A percentile compares a stretch with the other conserved stretches of the same genome.
Conservation (phyloP, 2,329 filamentous ascomycete genomes). For the Waltergamsia citrina region DNA sequence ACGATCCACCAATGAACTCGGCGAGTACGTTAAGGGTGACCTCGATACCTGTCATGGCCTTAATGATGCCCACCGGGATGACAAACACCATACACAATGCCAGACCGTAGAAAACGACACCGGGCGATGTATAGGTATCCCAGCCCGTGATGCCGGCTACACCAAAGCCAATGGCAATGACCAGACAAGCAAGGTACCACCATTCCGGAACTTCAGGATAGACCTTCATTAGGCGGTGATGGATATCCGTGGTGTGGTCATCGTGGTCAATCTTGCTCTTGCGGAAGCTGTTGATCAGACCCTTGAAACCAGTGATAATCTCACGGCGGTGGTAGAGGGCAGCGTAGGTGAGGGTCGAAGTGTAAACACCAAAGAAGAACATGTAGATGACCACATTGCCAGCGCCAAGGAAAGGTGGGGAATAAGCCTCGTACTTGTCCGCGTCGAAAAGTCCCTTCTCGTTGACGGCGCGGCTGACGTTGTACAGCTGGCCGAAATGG, state of each 20-base stretch:
- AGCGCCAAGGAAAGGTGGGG: slow-evolving; percentile 39
- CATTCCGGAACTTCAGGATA: slow-evolving; percentile 42
- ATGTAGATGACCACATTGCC: slow-evolving; percentile 42
- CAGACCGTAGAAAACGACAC: slow-evolving; percentile 41
- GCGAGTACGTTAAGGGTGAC: slow-evolving; percentile 43
- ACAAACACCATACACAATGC: slow-evolving; percentile 39
- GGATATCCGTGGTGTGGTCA: slow-evolving; percentile 27
- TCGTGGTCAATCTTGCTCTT: slow-evolving; percentile 26
- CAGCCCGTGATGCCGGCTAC: slow-evolving; percentile 35
- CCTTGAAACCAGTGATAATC: slow-evolving; percentile 37
- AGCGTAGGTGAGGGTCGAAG: slow-evolving; percentile 40
- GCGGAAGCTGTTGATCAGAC: slow-evolving; percentile 32
- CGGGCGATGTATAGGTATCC: slow-evolving; percentile 40
- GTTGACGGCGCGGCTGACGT: slow-evolving; percentile 31
- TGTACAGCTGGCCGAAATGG: slow-evolving; percentile 36
- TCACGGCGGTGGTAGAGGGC: slow-evolving; percentile 42
- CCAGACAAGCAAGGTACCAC: slow-evolving; percentile 39
- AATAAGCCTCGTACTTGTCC: slow-evolving; percentile 37
- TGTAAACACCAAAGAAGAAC: slow-evolving; percentile 46
- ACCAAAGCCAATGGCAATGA: slow-evolving; percentile 33
- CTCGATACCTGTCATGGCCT: slow-evolving; percentile 42
- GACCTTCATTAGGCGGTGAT: slow-evolving; percentile 36
- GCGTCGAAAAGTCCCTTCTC: slow-evolving; percentile 32
- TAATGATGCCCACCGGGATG: slow-evolving; percentile 41
- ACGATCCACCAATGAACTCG: slow-evolving; percentile 43